A percentile compares a stretch with the other conserved stretches of the same genome.
These are phyloP conservation scores for Rhodotorula diobovata DNA, from an alignment of 768 basidiomycete species.

Conservation along the genomic window DNA sequence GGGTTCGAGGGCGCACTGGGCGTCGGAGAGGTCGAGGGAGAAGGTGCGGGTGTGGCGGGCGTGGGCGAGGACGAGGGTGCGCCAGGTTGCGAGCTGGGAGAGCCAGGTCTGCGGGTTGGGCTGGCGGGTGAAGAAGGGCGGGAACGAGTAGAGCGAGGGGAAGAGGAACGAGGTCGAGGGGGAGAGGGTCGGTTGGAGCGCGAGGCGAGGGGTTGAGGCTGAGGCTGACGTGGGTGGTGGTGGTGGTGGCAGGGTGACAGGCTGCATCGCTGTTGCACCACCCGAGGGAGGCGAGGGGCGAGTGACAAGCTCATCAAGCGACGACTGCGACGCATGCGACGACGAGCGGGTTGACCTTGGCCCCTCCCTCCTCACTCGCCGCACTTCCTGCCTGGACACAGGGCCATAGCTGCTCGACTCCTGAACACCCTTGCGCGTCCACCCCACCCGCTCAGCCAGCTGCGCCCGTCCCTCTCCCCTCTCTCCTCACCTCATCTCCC, in stretches of 20 bases:
- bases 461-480: neutral
- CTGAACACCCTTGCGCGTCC: no score
- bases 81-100: slow-evolving; percentile 49
- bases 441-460: no score
- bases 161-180: slow-evolving; percentile 44
- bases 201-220: no score
- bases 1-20: slow-evolving; percentile 41
- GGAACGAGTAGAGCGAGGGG: slow-evolving; percentile 50
- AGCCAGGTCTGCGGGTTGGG: slow-evolving; percentile 48
- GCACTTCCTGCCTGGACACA: no score
- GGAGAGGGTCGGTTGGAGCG: neutral
- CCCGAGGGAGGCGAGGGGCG: no score
- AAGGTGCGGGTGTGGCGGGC: slow-evolving; percentile 45
- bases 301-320: no score
- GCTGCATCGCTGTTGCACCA: neutral
- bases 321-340: no score
- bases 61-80: slow-evolving; percentile 46
- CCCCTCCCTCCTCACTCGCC: no score
- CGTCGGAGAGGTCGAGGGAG: slow-evolving; percentile 42
- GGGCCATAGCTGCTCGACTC: no score
- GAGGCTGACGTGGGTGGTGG: neutral
- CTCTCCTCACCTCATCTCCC: neutral
- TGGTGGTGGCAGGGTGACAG: neutral
- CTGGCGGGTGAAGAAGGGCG: slow-evolving; percentile 52
- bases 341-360: no score